These are phyloP conservation scores for Entomortierella parvispora DNA, from an alignment of 192 early-diverging fungal genomes.

Conservation along the genomic window DNA sequence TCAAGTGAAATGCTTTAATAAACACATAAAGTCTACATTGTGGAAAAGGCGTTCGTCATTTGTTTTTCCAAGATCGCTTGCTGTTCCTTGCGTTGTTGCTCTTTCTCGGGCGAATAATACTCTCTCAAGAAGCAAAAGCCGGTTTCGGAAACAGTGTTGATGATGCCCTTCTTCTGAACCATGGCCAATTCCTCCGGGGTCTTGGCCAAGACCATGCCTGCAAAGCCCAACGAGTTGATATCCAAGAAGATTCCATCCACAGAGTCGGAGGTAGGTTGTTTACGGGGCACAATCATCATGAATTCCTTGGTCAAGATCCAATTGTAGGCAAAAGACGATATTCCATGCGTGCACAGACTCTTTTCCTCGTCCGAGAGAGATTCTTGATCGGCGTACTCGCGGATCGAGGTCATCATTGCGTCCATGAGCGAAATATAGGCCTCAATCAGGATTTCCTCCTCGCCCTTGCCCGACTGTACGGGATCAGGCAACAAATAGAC, in stretches of 20 bases:
- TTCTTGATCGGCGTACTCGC: constrained; percentile 44
- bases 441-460: constrained; percentile 56
- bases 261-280: constrained; percentile 32
- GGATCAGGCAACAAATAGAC: constrained; percentile 51
- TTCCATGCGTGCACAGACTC: not conserved
- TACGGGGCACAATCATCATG: constrained; percentile 64
- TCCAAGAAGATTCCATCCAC: constrained; percentile 21
- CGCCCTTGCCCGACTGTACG: constrained; percentile 4
- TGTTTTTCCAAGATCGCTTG: constrained; percentile 25
- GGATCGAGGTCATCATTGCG: constrained; percentile 58
- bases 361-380: constrained; percentile 14
- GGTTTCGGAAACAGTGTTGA: constrained; percentile 35
- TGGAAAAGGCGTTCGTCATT: not conserved
- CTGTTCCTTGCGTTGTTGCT: constrained; percentile 6
- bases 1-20: too few relatives aligned
- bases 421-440: constrained; percentile 62
- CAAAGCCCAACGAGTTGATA: constrained; percentile 65
- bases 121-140: constrained; percentile 17
- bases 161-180: constrained; percentile 34
- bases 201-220: constrained; percentile 59
- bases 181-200: constrained; percentile 51
- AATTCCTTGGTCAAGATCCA: constrained; percentile 63
- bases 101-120: constrained; percentile 9
- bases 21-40: too few relatives aligned
- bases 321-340: constrained; percentile 56